Conservation (phyloP, 2,329 filamentous ascomycete genomes). For the Tetracladium maxilliforme region DNA sequence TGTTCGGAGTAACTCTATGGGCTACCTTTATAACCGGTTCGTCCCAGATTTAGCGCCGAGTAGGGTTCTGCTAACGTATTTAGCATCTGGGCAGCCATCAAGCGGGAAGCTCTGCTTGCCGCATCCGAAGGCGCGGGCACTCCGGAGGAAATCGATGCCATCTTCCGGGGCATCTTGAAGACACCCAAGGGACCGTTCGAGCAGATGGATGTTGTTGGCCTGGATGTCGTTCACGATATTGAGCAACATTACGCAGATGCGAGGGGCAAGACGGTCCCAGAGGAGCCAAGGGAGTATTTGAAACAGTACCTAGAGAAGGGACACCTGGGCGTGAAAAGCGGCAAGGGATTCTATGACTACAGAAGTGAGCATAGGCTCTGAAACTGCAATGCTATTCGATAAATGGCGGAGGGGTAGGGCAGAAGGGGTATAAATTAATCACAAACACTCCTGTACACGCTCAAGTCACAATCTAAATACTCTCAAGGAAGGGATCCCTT, state of each 20-base stretch:
- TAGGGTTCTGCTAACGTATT: no score
- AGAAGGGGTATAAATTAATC: no score
- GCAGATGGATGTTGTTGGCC: slow-evolving; percentile 22
- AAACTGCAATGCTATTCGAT: no score
- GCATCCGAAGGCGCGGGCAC: slow-evolving; percentile 17
- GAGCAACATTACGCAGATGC: slow-evolving; percentile 21
- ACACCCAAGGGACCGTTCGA: slow-evolving; percentile 19
- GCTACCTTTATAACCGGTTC: slow-evolving; percentile 24
- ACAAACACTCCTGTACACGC: no score
- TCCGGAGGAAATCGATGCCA: slow-evolving; percentile 19
- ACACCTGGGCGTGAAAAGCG: slow-evolving; percentile 16
- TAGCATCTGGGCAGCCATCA: slow-evolving; percentile 26
- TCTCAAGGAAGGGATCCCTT: no score
- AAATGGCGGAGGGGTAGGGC: no score
- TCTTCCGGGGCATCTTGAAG: slow-evolving; percentile 20
- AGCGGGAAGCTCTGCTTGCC: slow-evolving; percentile 20
- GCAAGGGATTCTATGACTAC: no score
- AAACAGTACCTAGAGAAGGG: slow-evolving; percentile 15
- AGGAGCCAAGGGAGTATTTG: slow-evolving; percentile 17
- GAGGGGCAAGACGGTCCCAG: slow-evolving; percentile 8
- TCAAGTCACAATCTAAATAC: no score
- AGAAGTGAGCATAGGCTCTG: no score
- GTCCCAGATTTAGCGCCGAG: no score
- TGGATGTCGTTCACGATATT: slow-evolving; percentile 22
- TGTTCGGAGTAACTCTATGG: slow-evolving; percentile 18